A percentile compares a stretch with the other conserved stretches of the same genome.
Evolutionary conservation across 192 early-diverging fungal genomes (phyloP).

Genomic region (Entophlyctis luteolus): DNA sequence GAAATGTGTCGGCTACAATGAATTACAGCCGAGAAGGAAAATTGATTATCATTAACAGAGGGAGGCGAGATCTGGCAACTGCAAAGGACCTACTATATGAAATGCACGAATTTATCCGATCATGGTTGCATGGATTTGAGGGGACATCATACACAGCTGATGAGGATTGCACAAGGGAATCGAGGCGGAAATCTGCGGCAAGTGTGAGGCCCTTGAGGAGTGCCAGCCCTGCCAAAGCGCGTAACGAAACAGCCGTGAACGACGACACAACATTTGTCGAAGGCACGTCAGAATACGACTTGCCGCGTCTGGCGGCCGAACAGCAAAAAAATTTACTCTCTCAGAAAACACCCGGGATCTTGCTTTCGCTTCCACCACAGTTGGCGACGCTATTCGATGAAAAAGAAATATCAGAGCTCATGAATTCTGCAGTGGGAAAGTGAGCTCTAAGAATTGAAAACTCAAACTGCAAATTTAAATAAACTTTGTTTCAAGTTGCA

Average conservation of each 20-base stretch:
- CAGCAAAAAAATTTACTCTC: not conserved
- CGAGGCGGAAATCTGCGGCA: not conserved
- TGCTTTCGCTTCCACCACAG: conserved; percentile 12
- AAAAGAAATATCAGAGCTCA: not conserved
- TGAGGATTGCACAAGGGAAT: not conserved
- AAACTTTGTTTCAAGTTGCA: too few relatives aligned
- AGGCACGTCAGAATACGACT: not conserved
- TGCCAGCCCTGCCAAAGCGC: not conserved
- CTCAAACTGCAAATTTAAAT: too few relatives aligned
- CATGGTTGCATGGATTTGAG: conserved; percentile 20
- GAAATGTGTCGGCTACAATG: conserved; percentile 9
- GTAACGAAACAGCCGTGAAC: not conserved
- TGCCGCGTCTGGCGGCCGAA: not conserved
- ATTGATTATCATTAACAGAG: conserved; percentile 10
- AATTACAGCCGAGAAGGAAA: conserved; percentile 14
- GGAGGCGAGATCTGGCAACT: conserved; percentile 1
- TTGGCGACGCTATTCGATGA: conserved; percentile 12
- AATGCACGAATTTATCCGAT: conserved; percentile 25
- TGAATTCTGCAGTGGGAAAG: too few relatives aligned
- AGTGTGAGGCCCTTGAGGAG: not conserved
- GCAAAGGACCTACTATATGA: conserved; percentile 21
- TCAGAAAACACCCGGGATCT: conserved; percentile 13
- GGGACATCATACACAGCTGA: not conserved
- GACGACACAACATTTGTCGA: not conserved
- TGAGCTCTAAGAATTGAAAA: too few relatives aligned